Percentiles rank a stretch among this genome's conserved stretches.
These are phyloP conservation scores for Coniochaeta prunicola DNA, from an alignment of 2,329 filamentous ascomycete species.

Conservation along the genomic window DNA sequence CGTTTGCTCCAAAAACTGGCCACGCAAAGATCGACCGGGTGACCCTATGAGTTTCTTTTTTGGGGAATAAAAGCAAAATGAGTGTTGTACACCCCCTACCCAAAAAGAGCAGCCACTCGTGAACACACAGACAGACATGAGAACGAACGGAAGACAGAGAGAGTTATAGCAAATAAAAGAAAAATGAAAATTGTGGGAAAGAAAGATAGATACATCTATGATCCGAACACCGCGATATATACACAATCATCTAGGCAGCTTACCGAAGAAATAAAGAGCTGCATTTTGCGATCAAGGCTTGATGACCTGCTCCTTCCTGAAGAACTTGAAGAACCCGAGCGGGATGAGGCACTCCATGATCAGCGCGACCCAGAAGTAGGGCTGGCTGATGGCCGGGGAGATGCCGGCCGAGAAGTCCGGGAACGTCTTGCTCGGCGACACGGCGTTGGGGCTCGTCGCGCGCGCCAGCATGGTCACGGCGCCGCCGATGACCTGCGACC, in stretches of 20 bases:
- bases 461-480: constrained; percentile 55
- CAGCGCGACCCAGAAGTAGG: constrained; percentile 57
- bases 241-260: neutral
- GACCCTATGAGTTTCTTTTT: neutral
- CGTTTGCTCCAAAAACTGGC: neutral
- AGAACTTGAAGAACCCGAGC: constrained; percentile 48
- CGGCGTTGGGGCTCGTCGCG: constrained; percentile 51
- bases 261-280: too few relatives aligned
- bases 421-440: constrained; percentile 56
- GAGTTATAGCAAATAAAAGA: neutral
- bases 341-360: constrained; percentile 50
- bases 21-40: neutral
- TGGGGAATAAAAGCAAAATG: neutral
- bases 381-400: constrained; percentile 35
- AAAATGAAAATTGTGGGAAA: neutral
- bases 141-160: neutral
- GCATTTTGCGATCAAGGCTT: constrained; percentile 33
- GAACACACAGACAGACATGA: neutral
- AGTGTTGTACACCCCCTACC: neutral
- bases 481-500: constrained; percentile 55
- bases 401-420: constrained; percentile 49
- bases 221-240: neutral
- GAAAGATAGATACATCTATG: neutral
- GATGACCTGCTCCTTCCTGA: constrained; percentile 49
- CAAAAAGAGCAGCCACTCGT: neutral